Percentiles rank a stretch among this genome's conserved stretches.
These are phyloP conservation scores for Pseudogymnoascus sp. DNA, from an alignment of 2,329 filamentous ascomycete species.

Conservation along the genomic window DNA sequence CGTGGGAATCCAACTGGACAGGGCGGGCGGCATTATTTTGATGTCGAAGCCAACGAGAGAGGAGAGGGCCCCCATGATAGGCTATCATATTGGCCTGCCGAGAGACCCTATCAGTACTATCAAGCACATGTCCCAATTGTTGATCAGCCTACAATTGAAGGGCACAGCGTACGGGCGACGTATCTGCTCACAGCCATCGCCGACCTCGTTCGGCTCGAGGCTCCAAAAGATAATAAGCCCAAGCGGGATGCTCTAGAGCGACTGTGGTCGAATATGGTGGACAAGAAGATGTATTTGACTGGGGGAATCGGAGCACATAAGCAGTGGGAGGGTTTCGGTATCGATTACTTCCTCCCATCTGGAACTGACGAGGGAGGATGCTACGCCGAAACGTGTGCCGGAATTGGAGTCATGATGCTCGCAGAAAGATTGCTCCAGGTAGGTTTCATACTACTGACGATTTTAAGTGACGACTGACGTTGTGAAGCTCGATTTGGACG, in stretches of 20 bases:
- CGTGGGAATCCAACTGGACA: slow-evolving; percentile 45
- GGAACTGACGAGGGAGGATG: slow-evolving; percentile 54
- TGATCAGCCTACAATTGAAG: slow-evolving; percentile 47
- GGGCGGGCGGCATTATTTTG: slow-evolving; percentile 45
- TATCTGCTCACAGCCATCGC: slow-evolving; percentile 53
- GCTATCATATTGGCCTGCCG: slow-evolving; percentile 40
- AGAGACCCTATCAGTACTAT: slow-evolving; percentile 41
- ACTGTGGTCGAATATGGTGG: slow-evolving; percentile 54
- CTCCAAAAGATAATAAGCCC: neutral
- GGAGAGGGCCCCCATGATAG: slow-evolving; percentile 42
- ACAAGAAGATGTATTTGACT: slow-evolving; percentile 55
- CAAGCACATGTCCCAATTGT: slow-evolving; percentile 49
- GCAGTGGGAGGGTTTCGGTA: slow-evolving; percentile 54
- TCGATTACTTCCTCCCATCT: slow-evolving; percentile 51
- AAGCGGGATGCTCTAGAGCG: slow-evolving; percentile 33
- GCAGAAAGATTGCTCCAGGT: slow-evolving; percentile 47
- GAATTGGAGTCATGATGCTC: slow-evolving; percentile 53
- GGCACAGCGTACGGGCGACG: slow-evolving; percentile 52
- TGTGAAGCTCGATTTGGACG: slow-evolving; percentile 40
- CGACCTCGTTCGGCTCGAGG: slow-evolving; percentile 41
- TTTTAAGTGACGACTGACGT: slow-evolving; percentile 8
- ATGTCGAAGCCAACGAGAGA: slow-evolving; percentile 44
- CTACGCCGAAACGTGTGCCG: slow-evolving; percentile 55
- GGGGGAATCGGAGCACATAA: slow-evolving; percentile 51
- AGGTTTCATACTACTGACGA: slow-evolving; percentile 12